Evolutionary conservation across 768 basidiomycete genomes (phyloP), one percentile per base, ranked within the genome.

Genomic region (Naganishia vishniacii): DNA sequence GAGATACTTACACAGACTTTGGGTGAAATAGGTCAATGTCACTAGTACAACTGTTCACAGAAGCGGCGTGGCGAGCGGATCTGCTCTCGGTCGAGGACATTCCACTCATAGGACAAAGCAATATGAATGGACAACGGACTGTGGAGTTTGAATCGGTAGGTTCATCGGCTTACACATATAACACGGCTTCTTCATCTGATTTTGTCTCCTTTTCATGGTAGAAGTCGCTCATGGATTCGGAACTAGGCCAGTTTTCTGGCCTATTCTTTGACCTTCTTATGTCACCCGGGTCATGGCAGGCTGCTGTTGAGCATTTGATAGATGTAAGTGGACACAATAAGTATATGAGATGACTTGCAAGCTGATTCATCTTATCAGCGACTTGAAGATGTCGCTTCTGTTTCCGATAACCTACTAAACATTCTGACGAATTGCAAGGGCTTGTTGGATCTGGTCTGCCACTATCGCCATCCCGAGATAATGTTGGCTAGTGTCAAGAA

Each of bases 201-300:
- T 8, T 12, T 9, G 6, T 25, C n/a, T 56, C 32, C 37, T 18
- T 8, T 20, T 23, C 23, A n/a, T 9, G 23, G 9, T 4, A 56
- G 53, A n/a, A 56, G 15, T 5, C 53, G 20, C 32, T 56, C 5
- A 23, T 23, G 20, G 25, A 56, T 15, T 23, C 37, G 34, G 53
- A 56, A 23, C 34, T 25, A 8, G 40, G 18, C 11, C 53, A 26
- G 7, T 56, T 56, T 16, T 34, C 53, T 6, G 20, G 9, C 20
- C 12, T 25, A 41, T 56, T 56, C 37, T 41, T 56, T 11, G 37
- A 56, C 32, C 12, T 40, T 11, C 18, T 56, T 18, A 9, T 56
- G 23, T 56, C 53, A 13, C 53, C 53, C 13, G 37, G 18, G 15
- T 23, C 34, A n/a, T 56, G 53, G 53, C 53, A 23, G 23, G 23